Evolutionary conservation across 1,284 basidiomycete genomes (phyloP).

Genomic region (Tausonia pullulans): DNA sequence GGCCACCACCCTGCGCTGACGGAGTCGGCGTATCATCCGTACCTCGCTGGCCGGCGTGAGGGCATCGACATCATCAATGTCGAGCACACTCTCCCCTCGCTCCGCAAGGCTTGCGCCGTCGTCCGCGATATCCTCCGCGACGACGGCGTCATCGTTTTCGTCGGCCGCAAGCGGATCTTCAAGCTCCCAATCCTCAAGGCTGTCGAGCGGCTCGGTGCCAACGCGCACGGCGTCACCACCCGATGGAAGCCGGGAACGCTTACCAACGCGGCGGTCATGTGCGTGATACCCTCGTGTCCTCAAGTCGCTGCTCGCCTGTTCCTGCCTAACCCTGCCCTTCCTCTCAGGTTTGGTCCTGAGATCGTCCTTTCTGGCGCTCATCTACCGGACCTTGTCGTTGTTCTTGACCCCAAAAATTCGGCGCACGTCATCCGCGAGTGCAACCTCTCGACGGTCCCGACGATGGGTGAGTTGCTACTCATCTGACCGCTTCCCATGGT

Average conservation of each 20-base stretch:
- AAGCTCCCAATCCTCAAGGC: conserved; percentile 66
- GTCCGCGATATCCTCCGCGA: conserved; percentile 68
- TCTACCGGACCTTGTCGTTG: conserved; percentile 73
- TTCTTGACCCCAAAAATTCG: conserved; percentile 58
- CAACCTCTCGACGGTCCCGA: conserved; percentile 69
- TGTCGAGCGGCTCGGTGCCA: conserved; percentile 57
- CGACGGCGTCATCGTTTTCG: conserved; percentile 79
- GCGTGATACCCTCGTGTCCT: conserved; percentile 19
- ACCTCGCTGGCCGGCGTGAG: conserved; percentile 83
- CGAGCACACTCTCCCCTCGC: conserved; percentile 81
- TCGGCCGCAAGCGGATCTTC: conserved; percentile 74
- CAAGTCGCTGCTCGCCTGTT: background rate
- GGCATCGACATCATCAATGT: conserved; percentile 91
- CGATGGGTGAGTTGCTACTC: conserved; percentile 44
- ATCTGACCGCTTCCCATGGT: background rate
- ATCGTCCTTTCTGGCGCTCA: conserved; percentile 49
- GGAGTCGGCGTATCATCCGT: conserved; percentile 81
- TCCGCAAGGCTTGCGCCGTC: conserved; percentile 80
- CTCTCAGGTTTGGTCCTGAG: conserved; percentile 46
- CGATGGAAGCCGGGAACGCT: conserved; percentile 90
- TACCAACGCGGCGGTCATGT: conserved; percentile 73
- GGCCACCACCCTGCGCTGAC: conserved; percentile 76
- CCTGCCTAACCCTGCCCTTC: background rate
- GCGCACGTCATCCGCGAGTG: conserved; percentile 60
- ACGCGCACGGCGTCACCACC: conserved; percentile 71